Base-by-base conservation (phyloP, 495 filamentous ascomycete genomes). In the Daldinia concentrica region DNA sequence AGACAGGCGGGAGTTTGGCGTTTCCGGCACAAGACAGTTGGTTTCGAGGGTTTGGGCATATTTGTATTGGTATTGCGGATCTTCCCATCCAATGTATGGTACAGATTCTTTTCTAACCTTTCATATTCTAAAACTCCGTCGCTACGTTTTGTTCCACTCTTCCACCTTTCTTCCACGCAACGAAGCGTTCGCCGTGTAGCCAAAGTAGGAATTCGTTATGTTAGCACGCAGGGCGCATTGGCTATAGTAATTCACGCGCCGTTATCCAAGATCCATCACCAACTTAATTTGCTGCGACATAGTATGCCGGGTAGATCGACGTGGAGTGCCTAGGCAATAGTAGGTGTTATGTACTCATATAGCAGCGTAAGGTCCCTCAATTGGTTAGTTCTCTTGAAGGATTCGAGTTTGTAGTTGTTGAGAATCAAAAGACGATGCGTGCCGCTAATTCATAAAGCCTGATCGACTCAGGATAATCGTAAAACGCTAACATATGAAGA, bases 31-130 rank as follows among this genome's bases (percentile, higher is more conserved):
- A 56, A 8, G 29, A 34, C 29, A 17, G 50, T 30, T 34, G 36
- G 12, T 37, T 69, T 63, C 30, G 26, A 14, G 43, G 36, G 32
- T 15, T 51, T 52, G 52, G 32, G 62, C 66, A 66, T 55, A 41
- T 69, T 65, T 66, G 58, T 59, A 63, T 66, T 69, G 71, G 62
- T 48, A 65, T 66, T 66, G 66, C 61, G 57, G 50, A 54, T 60
- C 61, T 65, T 65, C 62, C 64, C 61, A 22, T 27, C 57, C n/a
- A 64, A 19, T 50, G 24, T 73, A 69, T 73, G 58, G 58, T 73
- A 73, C 71, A 73, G 24, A 58, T 62, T 54, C 27, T 69, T 66
- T 73, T 58, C 57, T 59, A 43, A 30, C 62, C 39, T 43, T 62
- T 45, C 36, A 36, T 52, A 30, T 67, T 66, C 66, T 62, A 69